Conservation (phyloP, 495 filamentous ascomycete species). For the Barbatosphaeria neglecta region DNA sequence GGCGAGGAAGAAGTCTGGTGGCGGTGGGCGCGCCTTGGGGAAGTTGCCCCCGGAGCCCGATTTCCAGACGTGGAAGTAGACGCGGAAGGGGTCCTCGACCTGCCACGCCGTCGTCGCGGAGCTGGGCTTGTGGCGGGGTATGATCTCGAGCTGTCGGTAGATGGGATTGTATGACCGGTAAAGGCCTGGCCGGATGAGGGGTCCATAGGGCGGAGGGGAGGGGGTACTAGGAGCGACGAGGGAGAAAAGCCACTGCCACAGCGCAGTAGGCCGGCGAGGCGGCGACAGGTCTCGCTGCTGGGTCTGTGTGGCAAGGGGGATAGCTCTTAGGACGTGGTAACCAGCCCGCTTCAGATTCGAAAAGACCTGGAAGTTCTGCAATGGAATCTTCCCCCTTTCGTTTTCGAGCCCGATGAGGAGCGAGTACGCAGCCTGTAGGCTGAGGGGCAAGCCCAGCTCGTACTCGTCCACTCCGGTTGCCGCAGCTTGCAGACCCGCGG, state of each 20-base stretch:
- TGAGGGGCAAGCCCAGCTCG: constrained; percentile 67
- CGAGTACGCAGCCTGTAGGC: constrained; percentile 80
- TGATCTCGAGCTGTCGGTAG: constrained; percentile 62
- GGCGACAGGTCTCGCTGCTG: not conserved
- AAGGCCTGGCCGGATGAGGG: constrained; percentile 60
- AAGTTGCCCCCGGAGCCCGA: constrained; percentile 49
- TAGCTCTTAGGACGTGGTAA: constrained; percentile 65
- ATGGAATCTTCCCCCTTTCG: constrained; percentile 42
- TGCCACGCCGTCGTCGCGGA: constrained; percentile 12
- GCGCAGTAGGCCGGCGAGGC: constrained; percentile 1
- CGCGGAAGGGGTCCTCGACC: constrained; percentile 48
- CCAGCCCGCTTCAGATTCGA: constrained; percentile 71
- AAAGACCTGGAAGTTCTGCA: constrained; percentile 86
- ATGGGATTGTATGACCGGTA: constrained; percentile 72
- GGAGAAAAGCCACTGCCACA: constrained; percentile 33
- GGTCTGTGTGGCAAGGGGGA: constrained; percentile 10
- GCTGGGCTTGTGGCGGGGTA: constrained; percentile 57
- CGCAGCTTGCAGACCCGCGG: constrained; percentile 5
- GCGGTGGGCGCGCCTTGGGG: constrained; percentile 57
- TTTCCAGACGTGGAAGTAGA: constrained; percentile 74
- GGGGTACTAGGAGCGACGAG: constrained; percentile 10
- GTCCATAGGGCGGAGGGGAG: constrained; percentile 37
- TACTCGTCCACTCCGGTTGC: constrained; percentile 31
- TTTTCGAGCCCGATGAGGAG: constrained; percentile 56
- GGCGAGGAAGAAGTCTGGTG: constrained; percentile 71